Evolutionary conservation across 768 basidiomycete genomes (phyloP).

Genomic region (Leccinellum albellum): DNA sequence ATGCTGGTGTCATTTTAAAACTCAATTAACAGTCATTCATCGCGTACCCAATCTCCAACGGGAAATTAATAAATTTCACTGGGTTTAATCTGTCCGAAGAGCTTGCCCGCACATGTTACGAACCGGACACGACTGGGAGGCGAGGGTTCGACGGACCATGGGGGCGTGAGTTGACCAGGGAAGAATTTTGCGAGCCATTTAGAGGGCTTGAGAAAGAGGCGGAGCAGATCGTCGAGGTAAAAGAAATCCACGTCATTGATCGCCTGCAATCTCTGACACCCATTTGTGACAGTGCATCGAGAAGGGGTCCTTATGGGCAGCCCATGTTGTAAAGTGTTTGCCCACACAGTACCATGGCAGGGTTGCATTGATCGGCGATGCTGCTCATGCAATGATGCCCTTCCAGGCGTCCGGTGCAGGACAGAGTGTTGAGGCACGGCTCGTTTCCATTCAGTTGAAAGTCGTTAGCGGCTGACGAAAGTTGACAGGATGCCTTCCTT

Average conservation of each 20-base stretch:
- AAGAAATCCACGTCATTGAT: neutral
- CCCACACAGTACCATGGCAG: conserved; percentile 48
- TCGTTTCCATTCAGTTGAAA: neutral
- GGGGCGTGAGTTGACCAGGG: conserved; percentile 43
- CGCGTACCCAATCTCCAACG: conserved; percentile 57
- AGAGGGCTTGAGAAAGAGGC: conserved; percentile 58
- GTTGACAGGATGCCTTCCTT: conserved; percentile 33
- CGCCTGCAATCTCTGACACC: conserved; percentile 1
- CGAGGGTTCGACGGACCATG: conserved; percentile 36
- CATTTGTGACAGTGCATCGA: conserved; percentile 45
- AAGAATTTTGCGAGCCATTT: conserved; percentile 46
- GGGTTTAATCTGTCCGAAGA: conserved; percentile 51
- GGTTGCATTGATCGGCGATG: conserved; percentile 46
- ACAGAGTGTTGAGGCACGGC: conserved; percentile 39
- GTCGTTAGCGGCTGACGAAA: no score
- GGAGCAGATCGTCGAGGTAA: conserved; percentile 51
- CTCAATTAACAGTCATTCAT: conserved; percentile 48
- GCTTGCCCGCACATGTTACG: conserved; percentile 45
- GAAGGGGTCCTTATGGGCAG: conserved; percentile 55
- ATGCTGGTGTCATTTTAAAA: neutral
- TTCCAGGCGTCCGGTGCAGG: conserved; percentile 43
- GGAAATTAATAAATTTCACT: conserved; percentile 58
- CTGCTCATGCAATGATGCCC: conserved; percentile 42
- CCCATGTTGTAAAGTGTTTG: conserved; percentile 54
- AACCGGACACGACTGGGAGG: conserved; percentile 13